Evolutionary conservation across 176 grass and related monocot genomes (phyloP), one percentile per base, ranked within the genome.

Genomic region (Hordeum vulgare): DNA sequence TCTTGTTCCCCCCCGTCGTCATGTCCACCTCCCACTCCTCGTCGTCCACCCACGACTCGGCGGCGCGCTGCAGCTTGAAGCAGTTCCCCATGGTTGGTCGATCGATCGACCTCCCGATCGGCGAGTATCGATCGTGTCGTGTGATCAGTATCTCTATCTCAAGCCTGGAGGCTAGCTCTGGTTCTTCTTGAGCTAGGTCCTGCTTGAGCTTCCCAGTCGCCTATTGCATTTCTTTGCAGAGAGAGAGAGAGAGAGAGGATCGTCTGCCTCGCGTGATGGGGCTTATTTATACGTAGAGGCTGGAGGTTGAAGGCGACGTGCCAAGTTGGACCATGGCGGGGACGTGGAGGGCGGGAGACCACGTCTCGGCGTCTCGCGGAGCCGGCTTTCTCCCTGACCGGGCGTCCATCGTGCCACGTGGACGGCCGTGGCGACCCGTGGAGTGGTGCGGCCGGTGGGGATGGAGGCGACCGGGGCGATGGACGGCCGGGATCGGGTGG

Each of bases 11-110:
- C 83, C 26, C 71, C 78, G 14, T 39, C 78, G 14, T 39, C 23
- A 0, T 25, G 31, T 53, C 81, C 66, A 65, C 70, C 87, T 58
- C 79, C 84, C 88, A 83, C 80, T 90, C 79, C 59, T 60, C 74
- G 41, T 86, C 89, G 81, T 94, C 92, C 12, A 70, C 92, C 92
- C 92, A 91, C 47, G 86, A 70, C 86, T 44, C 74, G 3, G 51
- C 21, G 28, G 9, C 60, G 56, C 81, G 77, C 36, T 77, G 77
- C 66, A n/a, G 24, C 77, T 79, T 86, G 3, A 91, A 21, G 44
- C 92, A 94, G 78, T 94, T 94, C 36, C 92, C 92, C 92, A 94
- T 94, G 3, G 8, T n/a, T 5, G 9, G n/a, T 3, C 6, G 27
- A 34, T n/a, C 8, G 9, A 26, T 3, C 6, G 27, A 34, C 12